phyloP scores from a whole-genome alignment of 2,329 filamentous ascomycete species.

The Penicillium italicum region DNA sequence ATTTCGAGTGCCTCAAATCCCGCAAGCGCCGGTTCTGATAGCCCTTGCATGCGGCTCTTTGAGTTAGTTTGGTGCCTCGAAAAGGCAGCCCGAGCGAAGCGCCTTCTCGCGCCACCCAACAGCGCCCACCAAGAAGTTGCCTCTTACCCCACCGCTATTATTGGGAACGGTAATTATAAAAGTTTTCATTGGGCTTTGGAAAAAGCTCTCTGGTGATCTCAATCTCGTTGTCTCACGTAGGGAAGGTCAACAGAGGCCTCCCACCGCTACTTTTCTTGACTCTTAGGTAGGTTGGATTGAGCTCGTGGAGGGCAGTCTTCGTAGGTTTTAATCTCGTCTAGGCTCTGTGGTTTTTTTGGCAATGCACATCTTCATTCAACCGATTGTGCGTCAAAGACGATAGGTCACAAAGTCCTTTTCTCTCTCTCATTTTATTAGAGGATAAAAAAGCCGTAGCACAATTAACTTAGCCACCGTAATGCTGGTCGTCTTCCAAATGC shows the following conservation, averaged over 20 bases:
- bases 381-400: no score
- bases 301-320: no score
- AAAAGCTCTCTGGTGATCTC: background rate
- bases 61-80: background rate
- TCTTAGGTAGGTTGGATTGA: no score
- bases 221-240: background rate
- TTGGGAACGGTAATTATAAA: no score
- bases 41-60: background rate
- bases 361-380: no score
- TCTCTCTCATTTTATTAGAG: no score
- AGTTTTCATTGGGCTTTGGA: background rate
- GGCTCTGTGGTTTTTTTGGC: no score
- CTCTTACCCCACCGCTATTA: background rate
- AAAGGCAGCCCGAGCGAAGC: background rate
- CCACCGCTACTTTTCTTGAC: background rate
- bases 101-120: background rate
- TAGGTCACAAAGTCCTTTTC: no score
- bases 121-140: background rate
- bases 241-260: background rate
- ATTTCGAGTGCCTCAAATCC: background rate
- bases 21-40: background rate
- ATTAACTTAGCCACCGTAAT: no score
- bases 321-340: no score
- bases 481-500: no score
- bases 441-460: no score